phyloP scores from a whole-genome alignment of 495 filamentous ascomycete genomes.

The Penicillium paradoxum region DNA sequence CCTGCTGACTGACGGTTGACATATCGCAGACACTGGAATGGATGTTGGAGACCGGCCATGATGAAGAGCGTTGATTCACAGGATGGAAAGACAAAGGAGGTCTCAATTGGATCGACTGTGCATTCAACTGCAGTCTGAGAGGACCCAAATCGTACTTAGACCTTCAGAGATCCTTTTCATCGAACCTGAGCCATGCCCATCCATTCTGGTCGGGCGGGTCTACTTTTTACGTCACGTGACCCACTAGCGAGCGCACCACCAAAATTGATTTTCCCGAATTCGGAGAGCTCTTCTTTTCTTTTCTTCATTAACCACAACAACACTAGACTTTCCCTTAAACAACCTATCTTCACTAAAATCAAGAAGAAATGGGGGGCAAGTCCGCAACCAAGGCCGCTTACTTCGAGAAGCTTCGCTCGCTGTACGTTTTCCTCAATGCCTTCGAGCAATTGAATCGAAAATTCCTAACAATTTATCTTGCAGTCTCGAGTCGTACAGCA shows the following conservation, averaged over 20 bases:
- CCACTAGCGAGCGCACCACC: constrained; percentile 41
- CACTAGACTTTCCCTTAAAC: constrained; percentile 74
- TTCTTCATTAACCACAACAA: constrained; percentile 28
- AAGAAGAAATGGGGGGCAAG: constrained; percentile 99
- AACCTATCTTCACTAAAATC: constrained; percentile 80
- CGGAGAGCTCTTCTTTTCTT: constrained; percentile 13
- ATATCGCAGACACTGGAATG: constrained; percentile 51
- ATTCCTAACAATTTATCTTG: background rate
- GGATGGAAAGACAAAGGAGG: background rate
- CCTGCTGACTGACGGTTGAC: constrained; percentile 28
- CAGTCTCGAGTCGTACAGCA: constrained; percentile 77
- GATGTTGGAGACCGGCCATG: constrained; percentile 40
- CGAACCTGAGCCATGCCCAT: constrained; percentile 12
- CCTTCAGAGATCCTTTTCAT: constrained; percentile 1
- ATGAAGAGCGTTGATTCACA: constrained; percentile 13
- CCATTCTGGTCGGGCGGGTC: constrained; percentile 4
- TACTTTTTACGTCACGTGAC: constrained; percentile 28
- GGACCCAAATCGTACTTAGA: background rate
- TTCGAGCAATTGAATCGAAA: background rate
- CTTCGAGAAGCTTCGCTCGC: constrained; percentile 97
- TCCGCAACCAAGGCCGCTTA: constrained; percentile 89
- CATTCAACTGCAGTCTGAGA: background rate
- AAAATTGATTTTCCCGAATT: constrained; percentile 31
- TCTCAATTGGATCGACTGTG: background rate
- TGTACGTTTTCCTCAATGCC: constrained; percentile 1